Conservation (phyloP, 2,329 filamentous ascomycete genomes). For the Aplosporella prunicola region DNA sequence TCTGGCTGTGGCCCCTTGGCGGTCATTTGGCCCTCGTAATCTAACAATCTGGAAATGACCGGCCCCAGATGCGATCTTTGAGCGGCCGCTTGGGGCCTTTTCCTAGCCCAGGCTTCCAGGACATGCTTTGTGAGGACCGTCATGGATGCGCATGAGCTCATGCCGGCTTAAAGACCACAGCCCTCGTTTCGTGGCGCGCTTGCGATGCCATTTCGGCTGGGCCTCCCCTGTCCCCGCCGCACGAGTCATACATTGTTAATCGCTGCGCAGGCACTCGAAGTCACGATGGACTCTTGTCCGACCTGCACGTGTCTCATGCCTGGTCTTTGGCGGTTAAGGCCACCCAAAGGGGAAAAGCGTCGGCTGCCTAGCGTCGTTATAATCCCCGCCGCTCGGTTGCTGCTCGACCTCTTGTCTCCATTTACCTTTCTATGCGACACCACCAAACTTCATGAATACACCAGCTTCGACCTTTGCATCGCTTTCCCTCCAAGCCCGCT, state of each 20-base stretch:
- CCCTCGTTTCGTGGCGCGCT: too few species aligned
- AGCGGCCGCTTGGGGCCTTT: too few species aligned
- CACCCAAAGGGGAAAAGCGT: slow-evolving; percentile 4
- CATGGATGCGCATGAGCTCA: too few species aligned
- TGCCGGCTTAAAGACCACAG: too few species aligned
- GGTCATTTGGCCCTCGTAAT: too few species aligned
- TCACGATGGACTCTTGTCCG: too few species aligned
- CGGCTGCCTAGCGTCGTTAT: slow-evolving; percentile 9
- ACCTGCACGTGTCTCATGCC: slow-evolving; percentile 5
- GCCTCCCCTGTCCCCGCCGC: neutral
- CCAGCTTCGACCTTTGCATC: too few species aligned
- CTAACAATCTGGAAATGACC: too few species aligned
- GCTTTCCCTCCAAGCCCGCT: slow-evolving; percentile 15
- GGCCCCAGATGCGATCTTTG: too few species aligned
- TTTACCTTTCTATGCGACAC: slow-evolving; percentile 6
- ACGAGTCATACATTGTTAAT: slow-evolving; percentile 1
- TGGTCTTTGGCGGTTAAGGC: slow-evolving; percentile 5
- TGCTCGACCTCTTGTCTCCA: slow-evolving; percentile 16
- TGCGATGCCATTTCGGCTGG: neutral
- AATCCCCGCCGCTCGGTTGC: slow-evolving; percentile 8
- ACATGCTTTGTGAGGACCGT: too few species aligned
- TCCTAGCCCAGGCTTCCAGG: too few species aligned
- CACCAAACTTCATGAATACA: slow-evolving; percentile 6
- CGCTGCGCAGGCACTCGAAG: neutral
- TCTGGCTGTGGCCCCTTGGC: too few species aligned